phyloP scores from a whole-genome alignment of 2,329 filamentous ascomycete genomes.

The Penicillium sp. region DNA sequence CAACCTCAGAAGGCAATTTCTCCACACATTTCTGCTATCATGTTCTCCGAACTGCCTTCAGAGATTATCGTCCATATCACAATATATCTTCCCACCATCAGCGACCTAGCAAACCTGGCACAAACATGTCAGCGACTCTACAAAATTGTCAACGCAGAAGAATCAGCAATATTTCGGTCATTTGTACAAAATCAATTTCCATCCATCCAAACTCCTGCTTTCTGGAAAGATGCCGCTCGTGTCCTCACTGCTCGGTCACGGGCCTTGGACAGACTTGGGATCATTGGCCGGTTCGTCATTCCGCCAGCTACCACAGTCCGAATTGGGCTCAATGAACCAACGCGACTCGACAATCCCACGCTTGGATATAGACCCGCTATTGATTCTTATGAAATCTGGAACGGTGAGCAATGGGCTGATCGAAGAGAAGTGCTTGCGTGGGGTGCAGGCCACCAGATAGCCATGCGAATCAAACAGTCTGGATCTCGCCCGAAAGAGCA shows the following conservation, averaged over 20 bases:
- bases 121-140: slow-evolving; percentile 49
- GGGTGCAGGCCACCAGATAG: slow-evolving; percentile 60
- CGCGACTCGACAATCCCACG: slow-evolving; percentile 49
- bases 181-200: slow-evolving; percentile 53
- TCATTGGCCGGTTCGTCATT: slow-evolving; percentile 55
- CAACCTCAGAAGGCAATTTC: not conserved
- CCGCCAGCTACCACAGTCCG: slow-evolving; percentile 44
- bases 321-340: slow-evolving; percentile 33
- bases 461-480: slow-evolving; percentile 51
- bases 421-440: slow-evolving; percentile 59
- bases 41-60: slow-evolving; percentile 39
- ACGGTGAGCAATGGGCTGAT: slow-evolving; percentile 47
- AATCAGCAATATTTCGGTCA: slow-evolving; percentile 48
- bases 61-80: slow-evolving; percentile 47
- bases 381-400: slow-evolving; percentile 58
- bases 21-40: not conserved
- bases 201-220: slow-evolving; percentile 40
- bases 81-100: slow-evolving; percentile 46
- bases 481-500: slow-evolving; percentile 33
- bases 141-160: slow-evolving; percentile 46
- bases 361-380: slow-evolving; percentile 61
- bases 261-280: slow-evolving; percentile 58
- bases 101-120: slow-evolving; percentile 45
- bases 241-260: slow-evolving; percentile 57
- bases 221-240: slow-evolving; percentile 53